Base-by-base conservation (phyloP, 495 filamentous ascomycete species). In the Aspergillus hancockii region DNA sequence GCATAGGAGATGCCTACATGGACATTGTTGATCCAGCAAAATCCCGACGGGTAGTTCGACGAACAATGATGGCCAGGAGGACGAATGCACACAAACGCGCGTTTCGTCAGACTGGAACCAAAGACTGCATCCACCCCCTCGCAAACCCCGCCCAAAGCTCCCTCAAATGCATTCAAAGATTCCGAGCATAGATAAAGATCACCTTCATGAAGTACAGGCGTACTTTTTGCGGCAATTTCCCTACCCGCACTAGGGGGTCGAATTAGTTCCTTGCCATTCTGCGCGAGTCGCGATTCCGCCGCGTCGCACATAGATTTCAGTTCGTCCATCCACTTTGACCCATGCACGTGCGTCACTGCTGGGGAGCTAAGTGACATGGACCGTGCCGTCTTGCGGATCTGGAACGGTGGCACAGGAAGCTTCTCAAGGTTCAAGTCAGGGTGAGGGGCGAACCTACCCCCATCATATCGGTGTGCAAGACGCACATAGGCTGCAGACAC, bases 21-120 rank as follows among this genome's bases (percentile, higher is more conserved):
- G 8, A 98, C 91, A 69, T 98, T 98, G 71, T 98, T 98, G 55
- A 98, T 72, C 94, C 94, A 98, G 74, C 94, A 98, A 71, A 98
- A 98, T 1, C 94, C 94, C 1, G 92, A 97, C 0, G 94, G 94
- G 57, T 87, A 84, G 40, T 85, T 81, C 4, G 91, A 85, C 5
- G 93, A 94, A 72, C 94, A 98, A 68, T 98, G 94, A 65, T 98
- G 94, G 8, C 94, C 94, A 1, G 92, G 92, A 25, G 92, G 92
- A 16, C 92, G 84, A 58, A 93, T 85, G 25, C 78, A 88, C 62
- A 95, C 90, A 73, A 93, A 98, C 3, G 91, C 90, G 38, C 89
- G 86, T 53, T 82, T 84, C 12, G 75, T 74, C 0, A 71, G 62
- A 16, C 63, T 59, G 6, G 85, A 80, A 13, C 84, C 81, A 65